These are phyloP conservation scores for Gryganskiella cystojenkinii DNA, from an alignment of 192 early-diverging fungal genomes.

Conservation along the genomic window DNA sequence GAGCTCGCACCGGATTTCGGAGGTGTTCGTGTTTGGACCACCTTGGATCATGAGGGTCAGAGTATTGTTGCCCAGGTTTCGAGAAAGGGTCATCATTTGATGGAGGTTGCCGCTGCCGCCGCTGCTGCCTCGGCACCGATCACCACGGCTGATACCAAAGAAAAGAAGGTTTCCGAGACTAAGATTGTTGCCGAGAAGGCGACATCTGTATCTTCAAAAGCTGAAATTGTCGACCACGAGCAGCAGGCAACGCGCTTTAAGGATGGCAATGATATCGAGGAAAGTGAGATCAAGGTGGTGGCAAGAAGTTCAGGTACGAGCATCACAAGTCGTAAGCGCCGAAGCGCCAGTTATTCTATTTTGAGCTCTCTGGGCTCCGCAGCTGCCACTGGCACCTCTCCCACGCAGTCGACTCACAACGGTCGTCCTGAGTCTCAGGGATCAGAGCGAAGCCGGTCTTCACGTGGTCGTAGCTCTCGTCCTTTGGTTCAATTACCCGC, in stretches of 20 bases:
- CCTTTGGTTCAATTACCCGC: slow-evolving; percentile 26
- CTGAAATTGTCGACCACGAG: not conserved
- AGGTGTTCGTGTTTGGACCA: slow-evolving; percentile 50
- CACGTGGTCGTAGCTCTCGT: slow-evolving; percentile 32
- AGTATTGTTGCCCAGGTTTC: slow-evolving; percentile 50
- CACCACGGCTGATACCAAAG: too few relatives aligned
- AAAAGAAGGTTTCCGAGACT: slow-evolving; percentile 1
- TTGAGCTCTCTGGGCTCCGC: not conserved
- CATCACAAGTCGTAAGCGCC: slow-evolving; percentile 15
- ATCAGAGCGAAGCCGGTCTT: slow-evolving; percentile 28
- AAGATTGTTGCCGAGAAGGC: not conserved
- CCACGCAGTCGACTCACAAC: slow-evolving; percentile 20
- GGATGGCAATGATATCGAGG: not conserved
- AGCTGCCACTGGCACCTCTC: not conserved
- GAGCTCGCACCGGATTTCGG: slow-evolving; percentile 51
- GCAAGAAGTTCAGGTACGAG: not conserved
- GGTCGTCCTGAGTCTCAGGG: slow-evolving; percentile 14
- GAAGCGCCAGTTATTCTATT: slow-evolving; percentile 22
- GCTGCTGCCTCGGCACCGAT: not conserved
- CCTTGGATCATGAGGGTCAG: slow-evolving; percentile 48
- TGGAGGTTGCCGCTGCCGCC: not conserved
- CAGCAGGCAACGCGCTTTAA: not conserved
- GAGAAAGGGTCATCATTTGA: slow-evolving; percentile 36
- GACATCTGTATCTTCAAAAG: too few relatives aligned
- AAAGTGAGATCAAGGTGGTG: slow-evolving; percentile 9